A percentile compares a stretch with the other conserved stretches of the same genome.
phyloP scores from a whole-genome alignment of 306 rosid species.

The Crataegus laevigata region DNA sequence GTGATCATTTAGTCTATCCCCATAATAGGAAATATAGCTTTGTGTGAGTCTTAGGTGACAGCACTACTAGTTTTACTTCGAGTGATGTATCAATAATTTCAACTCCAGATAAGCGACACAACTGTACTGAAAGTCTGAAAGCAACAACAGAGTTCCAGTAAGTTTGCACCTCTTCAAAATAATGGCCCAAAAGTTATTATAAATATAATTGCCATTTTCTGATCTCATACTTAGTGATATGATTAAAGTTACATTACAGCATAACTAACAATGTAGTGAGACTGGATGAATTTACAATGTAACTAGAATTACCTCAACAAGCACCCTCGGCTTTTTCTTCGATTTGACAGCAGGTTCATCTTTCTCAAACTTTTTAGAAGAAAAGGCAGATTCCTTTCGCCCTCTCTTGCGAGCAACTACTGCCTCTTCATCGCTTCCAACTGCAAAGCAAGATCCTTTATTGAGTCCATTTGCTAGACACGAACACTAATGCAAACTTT shows the following conservation, averaged over 20 bases:
- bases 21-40: background rate
- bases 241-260: background rate
- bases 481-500: too few species aligned
- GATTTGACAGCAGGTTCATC: conserved; percentile 42
- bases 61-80: background rate
- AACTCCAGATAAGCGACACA: background rate
- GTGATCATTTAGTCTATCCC: background rate
- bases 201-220: background rate
- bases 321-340: conserved; percentile 46
- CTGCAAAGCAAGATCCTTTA: conserved; percentile 29
- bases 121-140: background rate
- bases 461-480: conserved; percentile 8
- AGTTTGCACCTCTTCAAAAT: background rate
- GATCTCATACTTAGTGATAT: background rate
- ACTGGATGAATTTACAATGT: conserved; percentile 1
- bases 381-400: conserved; percentile 24
- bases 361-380: conserved; percentile 44
- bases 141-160: background rate
- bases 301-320: conserved; percentile 69
- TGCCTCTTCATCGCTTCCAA: conserved; percentile 39
- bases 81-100: background rate
- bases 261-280: background rate
- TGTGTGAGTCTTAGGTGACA: background rate
- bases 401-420: conserved; percentile 30
- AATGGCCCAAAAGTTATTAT: background rate